Conservation (phyloP, 345 rosid species). For the Heritiera littoralis region DNA sequence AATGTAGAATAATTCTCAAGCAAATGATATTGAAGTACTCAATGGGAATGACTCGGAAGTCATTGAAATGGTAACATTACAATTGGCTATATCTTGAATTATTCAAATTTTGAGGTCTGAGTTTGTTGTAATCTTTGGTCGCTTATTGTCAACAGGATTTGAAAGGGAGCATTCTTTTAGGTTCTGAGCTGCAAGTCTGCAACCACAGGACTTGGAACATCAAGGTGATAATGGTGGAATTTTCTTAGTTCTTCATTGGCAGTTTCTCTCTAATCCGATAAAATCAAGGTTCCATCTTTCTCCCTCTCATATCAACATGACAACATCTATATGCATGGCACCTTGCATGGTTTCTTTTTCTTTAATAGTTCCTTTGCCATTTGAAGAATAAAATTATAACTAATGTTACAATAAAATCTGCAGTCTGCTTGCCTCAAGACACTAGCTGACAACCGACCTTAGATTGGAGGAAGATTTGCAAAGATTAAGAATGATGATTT, state of each 20-base stretch:
- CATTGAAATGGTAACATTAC: constrained; percentile 66
- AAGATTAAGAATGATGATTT: constrained; percentile 65
- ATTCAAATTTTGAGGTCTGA: background rate
- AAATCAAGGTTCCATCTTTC: constrained; percentile 64
- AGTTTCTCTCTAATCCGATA: too few relatives aligned
- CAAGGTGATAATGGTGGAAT: constrained; percentile 70
- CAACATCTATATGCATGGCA: background rate
- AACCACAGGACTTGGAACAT: constrained; percentile 47
- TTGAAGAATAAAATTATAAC: background rate
- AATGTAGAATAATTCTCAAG: constrained; percentile 53
- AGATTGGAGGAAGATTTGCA: constrained; percentile 94
- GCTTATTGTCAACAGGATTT: constrained; percentile 51
- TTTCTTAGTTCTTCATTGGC: constrained; percentile 17
- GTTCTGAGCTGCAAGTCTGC: constrained; percentile 44
- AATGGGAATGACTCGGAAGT: constrained; percentile 68
- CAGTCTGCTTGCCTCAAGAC: constrained; percentile 96
- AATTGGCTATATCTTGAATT: background rate
- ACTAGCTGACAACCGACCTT: constrained; percentile 88
- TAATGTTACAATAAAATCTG: constrained; percentile 9
- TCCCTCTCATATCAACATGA: background rate
- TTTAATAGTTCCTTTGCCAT: too few relatives aligned
- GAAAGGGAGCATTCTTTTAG: constrained; percentile 45
- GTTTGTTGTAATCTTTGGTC: background rate
- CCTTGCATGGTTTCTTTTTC: background rate
- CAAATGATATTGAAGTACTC: constrained; percentile 69